Evolutionary conservation across 192 early-diverging fungal genomes (phyloP).

Genomic region (Entomortierella beljakovae): DNA sequence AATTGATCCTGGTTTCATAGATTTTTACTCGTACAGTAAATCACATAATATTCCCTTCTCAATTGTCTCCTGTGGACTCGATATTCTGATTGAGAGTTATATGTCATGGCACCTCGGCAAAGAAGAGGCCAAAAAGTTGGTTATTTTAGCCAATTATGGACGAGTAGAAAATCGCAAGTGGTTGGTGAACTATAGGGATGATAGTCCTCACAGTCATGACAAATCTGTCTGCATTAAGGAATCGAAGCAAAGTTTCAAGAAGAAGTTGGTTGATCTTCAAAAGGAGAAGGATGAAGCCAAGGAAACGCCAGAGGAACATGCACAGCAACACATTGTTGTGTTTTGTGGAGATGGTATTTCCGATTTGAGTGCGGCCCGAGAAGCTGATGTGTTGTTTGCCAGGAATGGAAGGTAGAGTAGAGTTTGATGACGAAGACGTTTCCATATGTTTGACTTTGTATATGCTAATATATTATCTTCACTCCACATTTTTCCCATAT

Average conservation of each 20-base stretch:
- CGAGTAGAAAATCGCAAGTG: constrained; percentile 59
- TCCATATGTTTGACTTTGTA: no score
- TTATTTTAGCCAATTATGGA: constrained; percentile 72
- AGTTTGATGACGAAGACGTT: no score
- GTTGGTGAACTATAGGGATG: constrained; percentile 73
- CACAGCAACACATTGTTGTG: constrained; percentile 59
- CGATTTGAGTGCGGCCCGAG: constrained; percentile 80
- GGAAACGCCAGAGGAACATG: constrained; percentile 4
- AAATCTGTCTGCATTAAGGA: constrained; percentile 59
- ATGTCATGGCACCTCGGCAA: constrained; percentile 62
- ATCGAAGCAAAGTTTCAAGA: constrained; percentile 26
- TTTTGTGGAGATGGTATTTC: constrained; percentile 87
- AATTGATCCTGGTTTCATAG: constrained; percentile 72
- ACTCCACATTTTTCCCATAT: no score
- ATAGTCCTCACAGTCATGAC: constrained; percentile 73
- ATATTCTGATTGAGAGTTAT: constrained; percentile 62
- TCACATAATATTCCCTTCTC: constrained; percentile 67
- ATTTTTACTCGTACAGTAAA: constrained; percentile 64
- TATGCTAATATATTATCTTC: no score
- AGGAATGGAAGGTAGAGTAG: constrained; percentile 61
- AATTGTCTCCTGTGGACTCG: constrained; percentile 70
- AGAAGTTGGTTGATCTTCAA: constrained; percentile 14
- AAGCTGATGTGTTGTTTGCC: constrained; percentile 82
- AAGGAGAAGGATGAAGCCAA: neutral
- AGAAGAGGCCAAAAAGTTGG: constrained; percentile 55